Base-by-base conservation (phyloP, 2,329 filamentous ascomycete species). In the Proliferodiscus dingleyae region DNA sequence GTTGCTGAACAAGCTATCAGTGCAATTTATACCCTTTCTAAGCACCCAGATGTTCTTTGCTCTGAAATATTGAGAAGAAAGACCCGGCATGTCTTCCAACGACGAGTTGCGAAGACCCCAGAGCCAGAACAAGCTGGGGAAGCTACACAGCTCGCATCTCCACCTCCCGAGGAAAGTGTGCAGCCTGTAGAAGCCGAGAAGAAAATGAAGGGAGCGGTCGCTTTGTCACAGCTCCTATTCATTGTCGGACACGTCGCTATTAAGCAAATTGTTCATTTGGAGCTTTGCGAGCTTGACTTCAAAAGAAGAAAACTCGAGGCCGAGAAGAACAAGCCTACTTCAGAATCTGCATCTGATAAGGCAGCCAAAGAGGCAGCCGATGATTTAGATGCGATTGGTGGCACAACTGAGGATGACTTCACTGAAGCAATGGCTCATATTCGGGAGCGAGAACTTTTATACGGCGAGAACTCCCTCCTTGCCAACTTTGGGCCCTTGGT, bases 221-320 rank as follows among this genome's bases (percentile, higher is more conserved):
- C 80, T 1, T 73, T 98, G 2, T 95, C 93, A 0, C 93, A 97
- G 60, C 76, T 98, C 2, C 74, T 98, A 0, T 97, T 97, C 63
- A 85, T 95, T 28, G 91, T 97, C 23, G 93, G 93, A 0, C 93
- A 98, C 61, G 87, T 97, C 38, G 93, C 93, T 11, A 93, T 98
- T 63, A 98, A 98, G 70, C 94, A 98, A 64, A 98, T 98, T 57
- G 94, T 98, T 1, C 93, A 98, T 64, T 78, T 98, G 9, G 93
- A 98, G 60, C 75, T 97, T n/a, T 95, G 90, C 64, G 93, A 98
- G 63, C 81, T 93, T 40, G 93, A 98, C 66, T 98, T 98, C 68
- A 98, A 98, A 72, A 86, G 91, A 43, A 80, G 91, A 55, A 98
- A 98, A 72, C 85, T 87, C 32, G 88, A 93, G 49, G 88, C 89